Percentiles rank a stretch among this genome's conserved stretches.
These are phyloP conservation scores for Debaryomyces udenii DNA, from an alignment of 1,139 yeast species.

Conservation along the genomic window DNA sequence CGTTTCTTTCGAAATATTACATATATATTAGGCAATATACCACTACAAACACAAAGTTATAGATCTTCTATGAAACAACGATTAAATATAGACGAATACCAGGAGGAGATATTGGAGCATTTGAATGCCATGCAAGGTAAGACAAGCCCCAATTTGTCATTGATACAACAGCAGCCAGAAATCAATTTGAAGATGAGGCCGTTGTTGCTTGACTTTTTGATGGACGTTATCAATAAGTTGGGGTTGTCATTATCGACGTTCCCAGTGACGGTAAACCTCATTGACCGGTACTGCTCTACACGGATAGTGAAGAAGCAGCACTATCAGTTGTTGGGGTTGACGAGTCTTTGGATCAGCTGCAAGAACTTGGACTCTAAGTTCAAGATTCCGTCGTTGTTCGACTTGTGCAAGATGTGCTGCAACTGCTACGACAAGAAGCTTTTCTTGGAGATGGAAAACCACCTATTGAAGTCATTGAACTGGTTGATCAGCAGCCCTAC, in stretches of 20 bases:
- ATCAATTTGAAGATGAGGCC: slow-evolving; percentile 55
- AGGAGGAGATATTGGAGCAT: slow-evolving; percentile 44
- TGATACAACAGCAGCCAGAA: slow-evolving; percentile 55
- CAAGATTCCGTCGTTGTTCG: slow-evolving; percentile 61
- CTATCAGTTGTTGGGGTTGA: slow-evolving; percentile 69
- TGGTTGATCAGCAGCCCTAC: slow-evolving; percentile 64
- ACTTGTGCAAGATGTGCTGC: slow-evolving; percentile 63
- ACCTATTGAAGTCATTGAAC: slow-evolving; percentile 57
- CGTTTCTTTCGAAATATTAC: slow-evolving; percentile 2
- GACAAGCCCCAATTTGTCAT: slow-evolving; percentile 39
- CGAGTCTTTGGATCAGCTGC: slow-evolving; percentile 75
- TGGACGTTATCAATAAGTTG: slow-evolving; percentile 56
- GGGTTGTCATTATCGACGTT: slow-evolving; percentile 54
- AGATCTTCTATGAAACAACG: slow-evolving; percentile 5
- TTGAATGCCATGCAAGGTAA: slow-evolving; percentile 36
- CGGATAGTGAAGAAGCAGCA: slow-evolving; percentile 56
- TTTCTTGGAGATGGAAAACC: slow-evolving; percentile 71
- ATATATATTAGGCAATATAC: neutral
- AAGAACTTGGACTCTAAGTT: slow-evolving; percentile 72
- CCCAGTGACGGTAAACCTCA: slow-evolving; percentile 55
- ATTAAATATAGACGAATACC: slow-evolving; percentile 37
- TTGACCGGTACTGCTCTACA: slow-evolving; percentile 56
- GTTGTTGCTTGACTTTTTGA: slow-evolving; percentile 51
- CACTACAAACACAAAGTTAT: neutral
- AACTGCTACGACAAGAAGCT: slow-evolving; percentile 60